These are phyloP conservation scores for Tanacetum coccineum DNA, from an alignment of 129 eudicot species.

Conservation along the genomic window DNA sequence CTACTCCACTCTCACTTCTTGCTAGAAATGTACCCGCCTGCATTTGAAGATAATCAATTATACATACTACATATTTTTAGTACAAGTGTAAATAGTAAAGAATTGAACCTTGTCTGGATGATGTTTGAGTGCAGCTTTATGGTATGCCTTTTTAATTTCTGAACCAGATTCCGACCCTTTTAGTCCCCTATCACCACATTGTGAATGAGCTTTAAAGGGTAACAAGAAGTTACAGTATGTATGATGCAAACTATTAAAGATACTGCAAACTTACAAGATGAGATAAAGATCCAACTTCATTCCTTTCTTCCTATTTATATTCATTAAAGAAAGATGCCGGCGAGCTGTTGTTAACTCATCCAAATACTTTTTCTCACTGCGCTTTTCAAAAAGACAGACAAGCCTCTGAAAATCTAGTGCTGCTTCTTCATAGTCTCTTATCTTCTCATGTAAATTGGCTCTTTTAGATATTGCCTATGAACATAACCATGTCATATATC, in stretches of 20 bases:
- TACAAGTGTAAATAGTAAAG: neutral
- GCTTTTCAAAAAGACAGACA: slow-evolving; percentile 57
- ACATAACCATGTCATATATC: neutral
- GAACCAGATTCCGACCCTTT: slow-evolving; percentile 65
- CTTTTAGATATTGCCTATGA: slow-evolving; percentile 79
- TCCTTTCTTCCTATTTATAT: slow-evolving; percentile 47
- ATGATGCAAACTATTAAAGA: neutral
- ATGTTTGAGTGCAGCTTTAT: slow-evolving; percentile 89
- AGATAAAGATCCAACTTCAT: slow-evolving; percentile 54
- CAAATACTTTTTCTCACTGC: slow-evolving; percentile 24
- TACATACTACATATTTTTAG: neutral
- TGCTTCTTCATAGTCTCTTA: slow-evolving; percentile 84
- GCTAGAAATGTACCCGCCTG: slow-evolving; percentile 75
- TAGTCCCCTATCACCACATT: slow-evolving; percentile 54
- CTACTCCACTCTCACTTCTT: slow-evolving; percentile 60
- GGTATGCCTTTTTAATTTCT: slow-evolving; percentile 87
- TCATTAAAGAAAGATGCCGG: slow-evolving; percentile 50
- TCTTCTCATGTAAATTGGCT: slow-evolving; percentile 85
- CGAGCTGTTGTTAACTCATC: slow-evolving; percentile 59
- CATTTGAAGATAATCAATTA: slow-evolving; percentile 18
- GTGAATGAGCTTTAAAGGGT: neutral
- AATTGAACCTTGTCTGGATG: slow-evolving; percentile 88
- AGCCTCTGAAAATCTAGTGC: slow-evolving; percentile 56
- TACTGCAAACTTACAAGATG: slow-evolving; percentile 57
- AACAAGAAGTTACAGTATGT: neutral